Percentiles rank a stretch among this genome's conserved stretches.
Conservation (phyloP, 192 early-diverging fungal species). For the Podila epigama region DNA sequence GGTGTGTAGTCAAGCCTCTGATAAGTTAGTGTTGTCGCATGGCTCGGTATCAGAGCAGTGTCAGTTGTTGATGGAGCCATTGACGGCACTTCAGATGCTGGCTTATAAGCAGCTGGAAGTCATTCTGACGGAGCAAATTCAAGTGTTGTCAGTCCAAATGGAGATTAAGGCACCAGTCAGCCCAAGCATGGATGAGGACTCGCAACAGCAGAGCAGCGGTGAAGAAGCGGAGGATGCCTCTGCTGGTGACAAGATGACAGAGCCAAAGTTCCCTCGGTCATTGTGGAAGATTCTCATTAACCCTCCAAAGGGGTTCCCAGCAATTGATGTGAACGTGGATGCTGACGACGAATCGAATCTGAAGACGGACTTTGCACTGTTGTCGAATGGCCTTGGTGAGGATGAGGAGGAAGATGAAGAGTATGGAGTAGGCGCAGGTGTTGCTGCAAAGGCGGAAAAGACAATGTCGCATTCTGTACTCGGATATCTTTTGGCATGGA, state of each 20-base stretch:
- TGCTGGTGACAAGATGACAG: constrained; percentile 29
- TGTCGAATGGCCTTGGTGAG: constrained; percentile 2
- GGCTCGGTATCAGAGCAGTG: constrained; percentile 38
- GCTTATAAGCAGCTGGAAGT: constrained; percentile 40
- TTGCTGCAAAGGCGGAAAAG: constrained; percentile 31
- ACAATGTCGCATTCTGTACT: constrained; percentile 54
- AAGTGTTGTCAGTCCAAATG: constrained; percentile 37
- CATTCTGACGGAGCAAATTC: constrained; percentile 31
- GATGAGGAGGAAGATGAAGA: constrained; percentile 35
- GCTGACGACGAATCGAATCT: constrained; percentile 35
- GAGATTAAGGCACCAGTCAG: constrained; percentile 31
- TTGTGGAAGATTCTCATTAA: constrained; percentile 38
- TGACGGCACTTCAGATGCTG: constrained; percentile 29
- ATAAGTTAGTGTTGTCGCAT: constrained; percentile 24
- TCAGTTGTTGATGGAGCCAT: constrained; percentile 22
- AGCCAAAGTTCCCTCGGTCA: constrained; percentile 36
- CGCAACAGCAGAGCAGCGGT: not conserved
- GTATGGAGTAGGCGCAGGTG: constrained; percentile 39
- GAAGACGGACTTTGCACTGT: constrained; percentile 26
- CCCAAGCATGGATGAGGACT: constrained; percentile 7
- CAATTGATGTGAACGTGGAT: constrained; percentile 46
- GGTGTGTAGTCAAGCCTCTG: constrained; percentile 16
- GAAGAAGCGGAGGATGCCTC: not conserved
- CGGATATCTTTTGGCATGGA: constrained; percentile 77
- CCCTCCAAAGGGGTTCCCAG: constrained; percentile 40